A percentile compares a stretch with the other conserved stretches of the same genome.
These are phyloP conservation scores for Rhododendron kiyosumense DNA, from an alignment of 148 eudicot genomes.

Conservation along the genomic window DNA sequence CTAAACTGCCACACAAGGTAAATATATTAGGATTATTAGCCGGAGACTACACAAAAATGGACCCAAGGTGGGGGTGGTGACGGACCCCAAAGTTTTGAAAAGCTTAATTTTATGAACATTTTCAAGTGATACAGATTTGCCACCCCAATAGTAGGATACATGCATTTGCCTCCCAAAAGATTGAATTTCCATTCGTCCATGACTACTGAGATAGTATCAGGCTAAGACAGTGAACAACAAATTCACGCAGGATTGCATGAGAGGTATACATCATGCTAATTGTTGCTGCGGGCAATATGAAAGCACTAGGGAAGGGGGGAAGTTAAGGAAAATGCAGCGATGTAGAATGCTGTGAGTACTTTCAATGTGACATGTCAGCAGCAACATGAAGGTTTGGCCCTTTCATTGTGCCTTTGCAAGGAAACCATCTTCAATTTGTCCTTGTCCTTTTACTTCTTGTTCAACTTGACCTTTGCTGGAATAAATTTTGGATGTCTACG, in stretches of 20 bases:
- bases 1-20: not conserved
- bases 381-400: not conserved
- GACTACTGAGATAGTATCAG: not conserved
- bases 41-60: not conserved
- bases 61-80: not conserved
- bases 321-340: not conserved
- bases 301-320: not conserved
- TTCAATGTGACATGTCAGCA: not conserved
- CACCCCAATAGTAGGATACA: not conserved
- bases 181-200: not conserved
- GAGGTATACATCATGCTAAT: not conserved
- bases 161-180: not conserved
- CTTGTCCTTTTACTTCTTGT: not conserved
- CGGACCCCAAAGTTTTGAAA: not conserved
- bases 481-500: not conserved
- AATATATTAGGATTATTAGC: not conserved
- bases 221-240: conserved; percentile 1
- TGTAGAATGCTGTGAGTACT: not conserved
- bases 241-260: not conserved
- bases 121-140: not conserved
- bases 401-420: not conserved
- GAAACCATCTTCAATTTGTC: not conserved
- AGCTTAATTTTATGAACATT: not conserved
- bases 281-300: not conserved
- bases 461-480: not conserved